A percentile compares a stretch with the other conserved stretches of the same genome.
Evolutionary conservation across 805 yeast species (phyloP).

Genomic region (Candida multigemmis): DNA sequence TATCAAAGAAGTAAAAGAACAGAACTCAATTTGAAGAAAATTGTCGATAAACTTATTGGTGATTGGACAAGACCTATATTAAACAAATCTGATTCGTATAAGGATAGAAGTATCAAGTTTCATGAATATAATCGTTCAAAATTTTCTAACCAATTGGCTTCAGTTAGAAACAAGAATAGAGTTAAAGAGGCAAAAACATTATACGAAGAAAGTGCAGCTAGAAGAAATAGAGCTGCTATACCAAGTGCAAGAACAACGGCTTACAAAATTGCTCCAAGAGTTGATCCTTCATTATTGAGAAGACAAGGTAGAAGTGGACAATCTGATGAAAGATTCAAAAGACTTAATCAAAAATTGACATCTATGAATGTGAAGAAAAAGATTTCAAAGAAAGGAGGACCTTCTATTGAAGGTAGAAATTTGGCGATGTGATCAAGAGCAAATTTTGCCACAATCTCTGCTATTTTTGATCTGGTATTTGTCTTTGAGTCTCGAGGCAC

Average conservation of each 20-base stretch:
- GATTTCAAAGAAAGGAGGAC: conserved; percentile 54
- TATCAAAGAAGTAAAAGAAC: conserved; percentile 87
- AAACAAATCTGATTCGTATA: conserved; percentile 90
- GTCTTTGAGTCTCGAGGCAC: no score
- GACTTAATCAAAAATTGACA: conserved; percentile 54
- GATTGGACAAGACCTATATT: conserved; percentile 98
- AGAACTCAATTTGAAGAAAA: conserved; percentile 75
- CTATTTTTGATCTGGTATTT: no score
- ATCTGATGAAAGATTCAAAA: conserved; percentile 70
- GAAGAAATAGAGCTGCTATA: conserved; percentile 91
- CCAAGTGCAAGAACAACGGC: conserved; percentile 88
- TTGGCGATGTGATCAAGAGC: conserved; percentile 30
- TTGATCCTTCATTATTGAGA: conserved; percentile 41
- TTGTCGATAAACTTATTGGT: conserved; percentile 85
- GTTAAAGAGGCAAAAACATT: conserved; percentile 42
- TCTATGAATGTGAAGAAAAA: conserved; percentile 40
- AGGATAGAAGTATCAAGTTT: conserved; percentile 70
- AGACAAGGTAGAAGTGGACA: conserved; percentile 38
- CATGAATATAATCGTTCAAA: conserved; percentile 58
- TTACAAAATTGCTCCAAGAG: conserved; percentile 83
- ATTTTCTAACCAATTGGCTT: conserved; percentile 33
- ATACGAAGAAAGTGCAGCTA: conserved; percentile 83
- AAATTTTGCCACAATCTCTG: no score
- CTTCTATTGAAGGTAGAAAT: conserved; percentile 70
- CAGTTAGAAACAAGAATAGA: conserved; percentile 16